Evolutionary conservation across 257 asterid genomes (phyloP).

Genomic region (Capsicum baccatum): DNA sequence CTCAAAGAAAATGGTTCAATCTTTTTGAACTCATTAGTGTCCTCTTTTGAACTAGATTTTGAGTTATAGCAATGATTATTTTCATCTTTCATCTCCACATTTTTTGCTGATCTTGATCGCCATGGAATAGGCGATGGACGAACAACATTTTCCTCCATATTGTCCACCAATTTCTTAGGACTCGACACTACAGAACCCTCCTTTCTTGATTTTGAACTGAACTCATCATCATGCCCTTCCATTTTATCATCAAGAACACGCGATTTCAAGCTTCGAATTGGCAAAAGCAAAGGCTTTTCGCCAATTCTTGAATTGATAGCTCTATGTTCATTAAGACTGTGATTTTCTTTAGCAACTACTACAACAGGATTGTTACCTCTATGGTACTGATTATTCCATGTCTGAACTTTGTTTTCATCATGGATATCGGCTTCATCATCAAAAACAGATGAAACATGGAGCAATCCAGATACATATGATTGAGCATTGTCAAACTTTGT

Average conservation of each 20-base stretch:
- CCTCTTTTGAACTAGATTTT: no score
- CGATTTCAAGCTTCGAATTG: conserved; percentile 86
- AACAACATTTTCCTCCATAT: conserved; percentile 52
- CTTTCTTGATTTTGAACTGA: conserved; percentile 35
- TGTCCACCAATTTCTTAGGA: conserved; percentile 42
- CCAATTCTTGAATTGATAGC: conserved; percentile 38
- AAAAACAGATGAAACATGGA: conserved; percentile 87
- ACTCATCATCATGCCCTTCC: conserved; percentile 31
- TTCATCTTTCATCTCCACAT: conserved; percentile 47
- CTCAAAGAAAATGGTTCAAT: conserved; percentile 45
- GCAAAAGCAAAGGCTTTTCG: conserved; percentile 81
- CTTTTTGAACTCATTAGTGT: conserved; percentile 20
- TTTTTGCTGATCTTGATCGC: conserved; percentile 84
- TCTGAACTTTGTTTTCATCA: conserved; percentile 59
- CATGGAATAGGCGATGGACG: conserved; percentile 88
- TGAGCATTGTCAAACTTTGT: conserved; percentile 58
- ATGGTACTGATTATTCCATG: conserved; percentile 73
- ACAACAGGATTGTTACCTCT: conserved; percentile 67
- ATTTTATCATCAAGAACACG: conserved; percentile 40
- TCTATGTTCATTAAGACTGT: conserved; percentile 36
- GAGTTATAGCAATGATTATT: no score
- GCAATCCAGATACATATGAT: conserved; percentile 65
- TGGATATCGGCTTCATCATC: conserved; percentile 66
- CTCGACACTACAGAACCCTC: conserved; percentile 38
- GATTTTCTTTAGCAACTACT: conserved; percentile 49